Base-by-base conservation (phyloP, 2,329 filamentous ascomycete species). In the Neopestalotiopsis rosae region DNA sequence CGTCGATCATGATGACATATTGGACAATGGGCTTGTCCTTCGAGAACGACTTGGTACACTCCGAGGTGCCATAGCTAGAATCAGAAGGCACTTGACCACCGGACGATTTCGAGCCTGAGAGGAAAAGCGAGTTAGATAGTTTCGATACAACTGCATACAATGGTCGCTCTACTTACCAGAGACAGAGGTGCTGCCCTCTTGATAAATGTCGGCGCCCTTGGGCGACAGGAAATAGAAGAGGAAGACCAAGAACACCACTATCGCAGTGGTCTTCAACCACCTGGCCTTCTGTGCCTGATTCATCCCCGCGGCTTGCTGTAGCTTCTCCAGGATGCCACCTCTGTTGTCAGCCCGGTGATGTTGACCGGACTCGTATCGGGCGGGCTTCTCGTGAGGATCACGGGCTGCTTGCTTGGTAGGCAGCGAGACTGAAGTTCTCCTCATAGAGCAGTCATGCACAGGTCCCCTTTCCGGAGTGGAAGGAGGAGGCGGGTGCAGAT, bases 1-100 rank as follows among this genome's bases (percentile, higher is more conserved):
- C 96, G 82, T 99, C 96, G 77, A 99, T 94, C 96, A 99, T 99
- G 77, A 98, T 89, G 71, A 96, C 97, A 84, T 98, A 99, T 80
- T 99, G 96, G 71, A 98, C 91, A 73, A 99, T 89, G 64, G 96
- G 95, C 84, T 98, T 98, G 73, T 94, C 92, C 77, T 92, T 90
- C 75, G 94, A 94, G 83, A 88, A 91, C 57, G 96, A 94, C 79
- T 91, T 93, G 69, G 90, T 90, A 87, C 96, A 99, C 83, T 89
- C 92, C 58, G 88, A 86, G 72, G 92, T 91, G 73, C 88, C 88
- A 76, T 90, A 87, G 9, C 90, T 89, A 32, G 87, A 84, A 75
- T 93, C 89, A 65, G 85, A 80, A 42, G 88, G 85, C 1, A 79
- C 77, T 76, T 91, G 89, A 71, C 88, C 88, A 70, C 82, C 78